Evolutionary conservation across 2,329 filamentous ascomycete genomes (phyloP).

Genomic region (Myriangium duriaei): DNA sequence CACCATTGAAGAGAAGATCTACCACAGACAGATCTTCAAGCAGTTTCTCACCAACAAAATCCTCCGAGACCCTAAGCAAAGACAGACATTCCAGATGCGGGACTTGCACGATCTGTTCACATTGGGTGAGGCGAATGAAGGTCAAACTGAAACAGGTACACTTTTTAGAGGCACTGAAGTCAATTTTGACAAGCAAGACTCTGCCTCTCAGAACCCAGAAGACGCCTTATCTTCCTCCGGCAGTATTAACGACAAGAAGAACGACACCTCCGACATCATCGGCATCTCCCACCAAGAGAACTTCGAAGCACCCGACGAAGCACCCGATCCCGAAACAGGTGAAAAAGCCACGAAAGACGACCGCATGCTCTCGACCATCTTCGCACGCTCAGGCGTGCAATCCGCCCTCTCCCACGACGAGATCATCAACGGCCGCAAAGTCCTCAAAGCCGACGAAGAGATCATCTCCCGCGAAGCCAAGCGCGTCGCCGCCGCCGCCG

Average conservation of each 20-base stretch:
- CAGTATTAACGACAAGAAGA: neutral
- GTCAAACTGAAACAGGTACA: conserved; percentile 68
- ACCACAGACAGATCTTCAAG: conserved; percentile 96
- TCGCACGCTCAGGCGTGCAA: conserved; percentile 73
- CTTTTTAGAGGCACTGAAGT: conserved; percentile 84
- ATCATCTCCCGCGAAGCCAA: conserved; percentile 75
- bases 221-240: conserved; percentile 2
- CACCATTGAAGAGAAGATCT: conserved; percentile 98
- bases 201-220: neutral
- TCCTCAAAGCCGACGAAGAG: conserved; percentile 56
- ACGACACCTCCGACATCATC: conserved; percentile 18
- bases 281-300: conserved; percentile 34
- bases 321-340: conserved; percentile 12
- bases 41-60: conserved; percentile 97
- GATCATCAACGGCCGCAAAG: conserved; percentile 64
- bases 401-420: conserved; percentile 89
- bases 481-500: conserved; percentile 64
- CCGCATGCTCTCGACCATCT: conserved; percentile 78
- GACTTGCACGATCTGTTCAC: conserved; percentile 90
- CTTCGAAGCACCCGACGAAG: conserved; percentile 24
- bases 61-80: conserved; percentile 82
- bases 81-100: conserved; percentile 77
- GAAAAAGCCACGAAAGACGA: conserved; percentile 40
- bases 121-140: conserved; percentile 51
- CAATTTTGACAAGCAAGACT: conserved; percentile 33